A percentile compares a stretch with the other conserved stretches of the same genome.
Conservation (phyloP, 345 rosid species). For the Eucalyptus camaldulensis region DNA sequence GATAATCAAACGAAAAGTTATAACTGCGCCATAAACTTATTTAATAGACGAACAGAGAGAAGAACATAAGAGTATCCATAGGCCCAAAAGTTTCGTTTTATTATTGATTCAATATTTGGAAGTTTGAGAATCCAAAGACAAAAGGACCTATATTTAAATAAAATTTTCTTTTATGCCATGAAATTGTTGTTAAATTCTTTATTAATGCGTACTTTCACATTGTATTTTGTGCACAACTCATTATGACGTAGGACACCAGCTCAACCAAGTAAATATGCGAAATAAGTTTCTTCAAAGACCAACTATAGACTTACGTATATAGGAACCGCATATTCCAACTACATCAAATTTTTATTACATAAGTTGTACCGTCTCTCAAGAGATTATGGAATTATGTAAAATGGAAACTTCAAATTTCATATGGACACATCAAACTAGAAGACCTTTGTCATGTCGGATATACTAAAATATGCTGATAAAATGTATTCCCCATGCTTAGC, state of each 20-base stretch:
- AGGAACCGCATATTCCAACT: background rate
- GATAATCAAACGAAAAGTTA: background rate
- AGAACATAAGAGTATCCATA: background rate
- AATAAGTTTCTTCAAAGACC: background rate
- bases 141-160: background rate
- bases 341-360: background rate
- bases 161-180: background rate
- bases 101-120: background rate
- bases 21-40: background rate
- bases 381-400: background rate
- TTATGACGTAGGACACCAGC: background rate
- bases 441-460: background rate
- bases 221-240: background rate
- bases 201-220: background rate
- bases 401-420: background rate
- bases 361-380: background rate
- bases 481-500: background rate
- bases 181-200: background rate
- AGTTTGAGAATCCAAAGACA: background rate
- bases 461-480: background rate
- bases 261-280: background rate
- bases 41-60: background rate
- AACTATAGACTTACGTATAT: background rate
- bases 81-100: background rate
- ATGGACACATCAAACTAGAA: background rate